Evolutionary conservation across 495 filamentous ascomycete species (phyloP).

Genomic region (Neurospora sp.): DNA sequence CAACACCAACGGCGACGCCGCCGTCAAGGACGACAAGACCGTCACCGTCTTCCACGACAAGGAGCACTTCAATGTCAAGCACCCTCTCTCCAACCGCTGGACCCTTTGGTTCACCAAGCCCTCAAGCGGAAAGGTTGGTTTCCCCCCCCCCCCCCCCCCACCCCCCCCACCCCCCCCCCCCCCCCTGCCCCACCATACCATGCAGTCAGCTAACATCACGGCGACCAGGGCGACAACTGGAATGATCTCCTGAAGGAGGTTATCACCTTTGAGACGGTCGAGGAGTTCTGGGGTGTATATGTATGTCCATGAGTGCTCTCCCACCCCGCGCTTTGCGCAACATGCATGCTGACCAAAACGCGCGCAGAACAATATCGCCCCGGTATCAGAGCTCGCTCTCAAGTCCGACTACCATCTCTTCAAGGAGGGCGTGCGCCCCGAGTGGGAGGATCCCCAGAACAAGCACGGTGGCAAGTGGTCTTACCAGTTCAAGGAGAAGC

Average conservation of each 20-base stretch:
- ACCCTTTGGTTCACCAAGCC: constrained; percentile 99
- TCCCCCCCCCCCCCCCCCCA: not conserved
- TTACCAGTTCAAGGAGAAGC: constrained; percentile 93
- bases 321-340: not conserved
- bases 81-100: constrained; percentile 92
- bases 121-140: constrained; percentile 80
- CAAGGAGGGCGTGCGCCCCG: constrained; percentile 91
- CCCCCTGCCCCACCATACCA: not conserved
- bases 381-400: constrained; percentile 85
- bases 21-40: constrained; percentile 36
- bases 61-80: constrained; percentile 98
- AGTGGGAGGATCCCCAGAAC: constrained; percentile 97
- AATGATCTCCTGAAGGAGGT: constrained; percentile 96
- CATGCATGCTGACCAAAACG: constrained; percentile 9
- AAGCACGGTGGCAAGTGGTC: constrained; percentile 99
- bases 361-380: constrained; percentile 90
- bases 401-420: constrained; percentile 99
- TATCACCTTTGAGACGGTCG: constrained; percentile 94
- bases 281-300: constrained; percentile 99
- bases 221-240: constrained; percentile 83
- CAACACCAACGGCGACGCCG: constrained; percentile 26
- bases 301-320: constrained; percentile 44
- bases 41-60: constrained; percentile 94
- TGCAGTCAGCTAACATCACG: constrained; percentile 6
- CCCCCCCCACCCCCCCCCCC: not conserved